Percentiles rank a stretch among this genome's conserved stretches.
Evolutionary conservation across 768 basidiomycete genomes (phyloP).

Genomic region (Crepidotus variabilis): DNA sequence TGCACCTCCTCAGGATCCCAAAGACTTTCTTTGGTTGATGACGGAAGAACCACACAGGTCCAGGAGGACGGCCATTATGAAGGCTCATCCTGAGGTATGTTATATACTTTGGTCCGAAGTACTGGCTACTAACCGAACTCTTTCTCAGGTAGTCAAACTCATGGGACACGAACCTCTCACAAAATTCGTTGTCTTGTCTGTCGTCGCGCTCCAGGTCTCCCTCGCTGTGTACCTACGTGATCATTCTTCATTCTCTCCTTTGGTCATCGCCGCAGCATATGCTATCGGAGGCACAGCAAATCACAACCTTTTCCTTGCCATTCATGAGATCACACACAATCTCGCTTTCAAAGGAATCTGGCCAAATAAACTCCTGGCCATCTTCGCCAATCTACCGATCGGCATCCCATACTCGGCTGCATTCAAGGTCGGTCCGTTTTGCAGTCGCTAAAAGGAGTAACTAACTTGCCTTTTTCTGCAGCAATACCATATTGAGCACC

Average conservation of each 20-base stretch:
- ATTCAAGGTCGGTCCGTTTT: conserved; percentile 68
- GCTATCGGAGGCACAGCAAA: conserved; percentile 91
- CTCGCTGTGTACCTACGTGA: conserved; percentile 64
- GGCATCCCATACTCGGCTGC: conserved; percentile 93
- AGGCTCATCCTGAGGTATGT: conserved; percentile 86
- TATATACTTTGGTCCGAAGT: not conserved
- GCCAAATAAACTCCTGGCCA: conserved; percentile 83
- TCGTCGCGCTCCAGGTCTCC: conserved; percentile 73
- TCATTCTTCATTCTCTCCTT: conserved; percentile 61
- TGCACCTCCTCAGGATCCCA: conserved; percentile 66
- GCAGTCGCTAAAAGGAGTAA: not conserved
- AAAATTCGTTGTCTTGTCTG: conserved; percentile 82
- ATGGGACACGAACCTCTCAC: conserved; percentile 96
- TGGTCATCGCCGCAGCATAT: conserved; percentile 79
- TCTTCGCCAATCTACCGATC: conserved; percentile 91
- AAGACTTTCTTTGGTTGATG: conserved; percentile 95
- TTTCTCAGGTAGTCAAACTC: conserved; percentile 77
- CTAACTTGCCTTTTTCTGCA: conserved; percentile 20
- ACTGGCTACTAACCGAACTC: not conserved
- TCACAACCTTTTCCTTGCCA: conserved; percentile 96
- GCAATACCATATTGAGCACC: conserved; percentile 95
- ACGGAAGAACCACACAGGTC: conserved; percentile 97
- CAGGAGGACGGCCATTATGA: conserved; percentile 84
- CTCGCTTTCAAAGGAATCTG: conserved; percentile 82
- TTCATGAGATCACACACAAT: conserved; percentile 99